phyloP scores from a whole-genome alignment of 495 filamentous ascomycete genomes.

The Aspergillus saccharolyticus region DNA sequence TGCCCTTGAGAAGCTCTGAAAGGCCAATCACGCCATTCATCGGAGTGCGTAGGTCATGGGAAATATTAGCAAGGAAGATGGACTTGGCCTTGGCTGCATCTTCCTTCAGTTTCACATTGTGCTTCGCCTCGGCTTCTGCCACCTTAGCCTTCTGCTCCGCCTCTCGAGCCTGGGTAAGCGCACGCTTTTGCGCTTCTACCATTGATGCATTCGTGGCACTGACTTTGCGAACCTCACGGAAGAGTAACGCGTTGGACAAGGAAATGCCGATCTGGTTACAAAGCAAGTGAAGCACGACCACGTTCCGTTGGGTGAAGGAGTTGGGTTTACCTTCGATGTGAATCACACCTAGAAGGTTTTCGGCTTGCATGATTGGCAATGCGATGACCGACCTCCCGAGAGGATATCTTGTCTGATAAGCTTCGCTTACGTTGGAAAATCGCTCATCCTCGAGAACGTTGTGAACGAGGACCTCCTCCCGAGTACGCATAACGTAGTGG shows the following conservation, averaged over 20 bases:
- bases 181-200: conserved; percentile 79
- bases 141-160: conserved; percentile 78
- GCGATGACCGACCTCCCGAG: conserved; percentile 75
- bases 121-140: conserved; percentile 77
- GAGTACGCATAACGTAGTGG: conserved; percentile 77
- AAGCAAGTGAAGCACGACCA: conserved; percentile 77
- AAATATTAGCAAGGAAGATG: conserved; percentile 90
- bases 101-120: conserved; percentile 83
- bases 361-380: conserved; percentile 76
- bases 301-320: conserved; percentile 82
- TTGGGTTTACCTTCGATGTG: conserved; percentile 82
- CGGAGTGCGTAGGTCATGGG: conserved; percentile 79
- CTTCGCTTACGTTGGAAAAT: conserved; percentile 74
- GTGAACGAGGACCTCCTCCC: conserved; percentile 76
- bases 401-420: conserved; percentile 63
- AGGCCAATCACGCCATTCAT: conserved; percentile 89
- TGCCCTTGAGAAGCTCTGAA: conserved; percentile 79
- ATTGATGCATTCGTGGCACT: conserved; percentile 78
- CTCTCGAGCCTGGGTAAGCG: conserved; percentile 71
- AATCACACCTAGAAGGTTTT: conserved; percentile 73
- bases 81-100: conserved; percentile 87
- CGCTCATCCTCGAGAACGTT: conserved; percentile 81
- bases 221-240: conserved; percentile 75
- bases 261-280: conserved; percentile 89
- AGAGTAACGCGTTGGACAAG: conserved; percentile 77